Percentiles rank a stretch among this genome's conserved stretches.
These are phyloP conservation scores for Amesomyces nigricolor DNA, from an alignment of 2,329 filamentous ascomycete species.

Conservation along the genomic window DNA sequence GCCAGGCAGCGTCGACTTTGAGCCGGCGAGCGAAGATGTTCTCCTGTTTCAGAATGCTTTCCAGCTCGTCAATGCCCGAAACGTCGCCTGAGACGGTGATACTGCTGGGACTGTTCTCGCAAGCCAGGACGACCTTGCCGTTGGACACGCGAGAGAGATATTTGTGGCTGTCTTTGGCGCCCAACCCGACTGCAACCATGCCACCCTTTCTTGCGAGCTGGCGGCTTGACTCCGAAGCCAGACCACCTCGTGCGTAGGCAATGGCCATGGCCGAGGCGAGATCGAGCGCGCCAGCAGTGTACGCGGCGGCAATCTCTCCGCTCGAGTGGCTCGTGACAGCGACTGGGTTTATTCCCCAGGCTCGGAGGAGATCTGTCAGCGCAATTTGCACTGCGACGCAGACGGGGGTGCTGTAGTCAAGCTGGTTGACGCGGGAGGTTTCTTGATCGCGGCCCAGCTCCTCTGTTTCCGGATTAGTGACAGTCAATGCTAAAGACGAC, in stretches of 20 bases:
- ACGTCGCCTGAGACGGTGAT: slow-evolving; percentile 27
- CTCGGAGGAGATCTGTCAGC: slow-evolving; percentile 34
- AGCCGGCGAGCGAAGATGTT: slow-evolving; percentile 34
- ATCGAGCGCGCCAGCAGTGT: slow-evolving; percentile 31
- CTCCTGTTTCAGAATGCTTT: slow-evolving; percentile 27
- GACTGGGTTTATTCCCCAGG: slow-evolving; percentile 27
- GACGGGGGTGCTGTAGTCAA: slow-evolving; percentile 23
- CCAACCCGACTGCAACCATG: slow-evolving; percentile 26
- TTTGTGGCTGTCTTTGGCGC: slow-evolving; percentile 12
- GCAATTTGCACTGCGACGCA: slow-evolving; percentile 39
- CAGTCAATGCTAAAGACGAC: background rate
- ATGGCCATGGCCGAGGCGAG: slow-evolving; percentile 33
- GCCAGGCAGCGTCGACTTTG: slow-evolving; percentile 39
- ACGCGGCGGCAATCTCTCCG: slow-evolving; percentile 39
- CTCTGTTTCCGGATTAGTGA: slow-evolving; percentile 11
- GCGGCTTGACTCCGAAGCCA: slow-evolving; percentile 16
- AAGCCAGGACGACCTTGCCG: slow-evolving; percentile 24
- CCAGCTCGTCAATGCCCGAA: slow-evolving; percentile 28
- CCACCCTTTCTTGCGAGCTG: slow-evolving; percentile 19
- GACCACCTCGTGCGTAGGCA: slow-evolving; percentile 37
- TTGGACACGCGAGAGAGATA: slow-evolving; percentile 18
- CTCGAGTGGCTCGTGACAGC: slow-evolving; percentile 32
- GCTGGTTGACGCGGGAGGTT: slow-evolving; percentile 19
- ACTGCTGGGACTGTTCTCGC: slow-evolving; percentile 25
- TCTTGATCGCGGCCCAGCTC: slow-evolving; percentile 20